Percentiles rank a stretch among this genome's conserved stretches.
Evolutionary conservation across 2,329 filamentous ascomycete species (phyloP).

Genomic region (Albophoma yamanashiensis): DNA sequence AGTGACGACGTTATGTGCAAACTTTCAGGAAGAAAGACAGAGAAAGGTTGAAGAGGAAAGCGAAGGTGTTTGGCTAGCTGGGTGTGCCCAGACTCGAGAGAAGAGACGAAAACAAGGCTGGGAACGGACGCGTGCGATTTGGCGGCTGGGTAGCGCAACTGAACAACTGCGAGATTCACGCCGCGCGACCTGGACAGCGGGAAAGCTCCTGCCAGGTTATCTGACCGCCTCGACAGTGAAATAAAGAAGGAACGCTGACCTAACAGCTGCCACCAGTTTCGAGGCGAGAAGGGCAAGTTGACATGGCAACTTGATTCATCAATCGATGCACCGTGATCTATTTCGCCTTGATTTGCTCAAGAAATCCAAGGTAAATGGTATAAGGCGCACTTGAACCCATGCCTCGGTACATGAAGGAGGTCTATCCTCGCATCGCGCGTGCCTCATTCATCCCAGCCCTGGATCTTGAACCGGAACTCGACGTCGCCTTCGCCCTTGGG

Average conservation of each 20-base stretch:
- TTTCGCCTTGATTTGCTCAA: background rate
- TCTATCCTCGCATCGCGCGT: background rate
- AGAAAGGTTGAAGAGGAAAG: background rate
- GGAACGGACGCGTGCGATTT: background rate
- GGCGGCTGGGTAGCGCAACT: background rate
- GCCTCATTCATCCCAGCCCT: constrained; percentile 32
- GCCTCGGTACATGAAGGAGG: background rate
- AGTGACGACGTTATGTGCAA: background rate
- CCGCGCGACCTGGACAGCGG: background rate
- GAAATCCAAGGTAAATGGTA: background rate
- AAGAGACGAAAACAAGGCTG: background rate
- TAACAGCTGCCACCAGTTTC: background rate
- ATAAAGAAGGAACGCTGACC: background rate
- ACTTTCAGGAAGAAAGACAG: background rate
- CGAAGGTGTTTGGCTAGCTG: background rate
- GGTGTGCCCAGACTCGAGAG: background rate
- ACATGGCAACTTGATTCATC: background rate
- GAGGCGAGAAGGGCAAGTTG: background rate
- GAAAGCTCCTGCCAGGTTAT: background rate
- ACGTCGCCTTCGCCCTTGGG: constrained; percentile 44
- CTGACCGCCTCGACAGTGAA: background rate
- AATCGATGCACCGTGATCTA: background rate
- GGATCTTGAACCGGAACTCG: constrained; percentile 44
- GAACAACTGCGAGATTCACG: background rate
- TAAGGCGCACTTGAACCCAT: background rate